Conservation (phyloP, 176 grass and related monocot species). For the Aegilops tauschii region DNA sequence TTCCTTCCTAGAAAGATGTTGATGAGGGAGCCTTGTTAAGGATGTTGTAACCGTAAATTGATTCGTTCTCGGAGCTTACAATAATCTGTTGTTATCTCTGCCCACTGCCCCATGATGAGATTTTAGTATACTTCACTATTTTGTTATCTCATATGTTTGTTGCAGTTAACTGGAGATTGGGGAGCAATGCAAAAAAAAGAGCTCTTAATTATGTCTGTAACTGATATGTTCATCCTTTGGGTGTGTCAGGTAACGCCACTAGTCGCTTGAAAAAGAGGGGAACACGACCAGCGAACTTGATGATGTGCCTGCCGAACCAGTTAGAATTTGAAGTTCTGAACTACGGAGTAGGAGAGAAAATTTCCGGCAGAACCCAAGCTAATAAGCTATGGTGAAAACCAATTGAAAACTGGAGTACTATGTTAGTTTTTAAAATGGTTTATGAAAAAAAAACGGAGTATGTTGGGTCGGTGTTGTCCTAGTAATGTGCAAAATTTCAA, state of each 20-base stretch:
- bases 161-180: background rate
- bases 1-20: conserved; percentile 19
- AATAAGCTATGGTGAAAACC: background rate
- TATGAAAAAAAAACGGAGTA: background rate
- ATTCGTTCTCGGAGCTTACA: conserved; percentile 24
- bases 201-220: background rate
- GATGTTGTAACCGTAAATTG: conserved; percentile 32
- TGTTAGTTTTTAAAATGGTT: background rate
- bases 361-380: background rate
- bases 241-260: background rate
- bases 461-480: background rate
- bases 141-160: background rate
- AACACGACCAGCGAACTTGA: background rate
- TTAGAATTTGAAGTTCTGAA: background rate
- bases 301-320: background rate
- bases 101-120: background rate
- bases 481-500: background rate
- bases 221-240: background rate
- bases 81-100: conserved; percentile 23
- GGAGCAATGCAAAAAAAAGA: background rate
- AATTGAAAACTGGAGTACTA: background rate
- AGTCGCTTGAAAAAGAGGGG: too few relatives aligned
- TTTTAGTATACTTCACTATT: background rate
- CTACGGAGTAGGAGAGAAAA: background rate
- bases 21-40: conserved; percentile 24